A percentile compares a stretch with the other conserved stretches of the same genome.
phyloP scores from a whole-genome alignment of 106 monocot genomes.

The Gastrodia elata region DNA sequence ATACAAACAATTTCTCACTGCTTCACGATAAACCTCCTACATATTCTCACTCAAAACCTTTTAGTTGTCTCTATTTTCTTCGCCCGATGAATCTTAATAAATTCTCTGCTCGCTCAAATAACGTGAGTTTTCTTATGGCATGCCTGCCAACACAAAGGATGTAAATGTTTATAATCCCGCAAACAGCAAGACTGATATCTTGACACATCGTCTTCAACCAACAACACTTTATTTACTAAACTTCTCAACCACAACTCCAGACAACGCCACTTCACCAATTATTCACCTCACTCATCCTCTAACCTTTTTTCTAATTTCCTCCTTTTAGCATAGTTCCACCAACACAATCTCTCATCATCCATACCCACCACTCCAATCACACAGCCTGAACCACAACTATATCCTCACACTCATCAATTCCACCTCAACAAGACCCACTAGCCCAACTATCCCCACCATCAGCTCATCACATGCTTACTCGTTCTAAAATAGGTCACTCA shows the following conservation, averaged over 20 bases:
- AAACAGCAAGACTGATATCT: too few species aligned
- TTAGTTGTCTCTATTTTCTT: not conserved
- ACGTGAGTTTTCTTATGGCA: not conserved
- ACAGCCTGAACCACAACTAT: not conserved
- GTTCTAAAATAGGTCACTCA: not conserved
- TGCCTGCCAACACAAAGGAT: not conserved
- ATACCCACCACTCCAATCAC: not conserved
- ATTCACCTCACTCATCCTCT: too few species aligned
- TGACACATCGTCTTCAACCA: too few species aligned
- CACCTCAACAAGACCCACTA: not conserved
- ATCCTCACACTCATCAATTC: not conserved
- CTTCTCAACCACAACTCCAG: too few species aligned
- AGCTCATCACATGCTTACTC: not conserved
- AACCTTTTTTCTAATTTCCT: too few species aligned
- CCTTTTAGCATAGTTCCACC: too few species aligned
- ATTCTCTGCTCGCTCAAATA: not conserved
- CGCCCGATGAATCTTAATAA: not conserved
- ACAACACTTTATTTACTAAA: too few species aligned
- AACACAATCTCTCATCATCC: not conserved
- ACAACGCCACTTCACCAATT: too few species aligned
- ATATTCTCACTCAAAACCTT: not conserved
- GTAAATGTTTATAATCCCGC: too few species aligned
- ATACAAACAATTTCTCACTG: not conserved
- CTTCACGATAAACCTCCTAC: not conserved
- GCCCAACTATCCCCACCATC: not conserved